These are phyloP conservation scores for Knoxia roxburghii DNA, from an alignment of 257 asterid genomes.

Conservation along the genomic window DNA sequence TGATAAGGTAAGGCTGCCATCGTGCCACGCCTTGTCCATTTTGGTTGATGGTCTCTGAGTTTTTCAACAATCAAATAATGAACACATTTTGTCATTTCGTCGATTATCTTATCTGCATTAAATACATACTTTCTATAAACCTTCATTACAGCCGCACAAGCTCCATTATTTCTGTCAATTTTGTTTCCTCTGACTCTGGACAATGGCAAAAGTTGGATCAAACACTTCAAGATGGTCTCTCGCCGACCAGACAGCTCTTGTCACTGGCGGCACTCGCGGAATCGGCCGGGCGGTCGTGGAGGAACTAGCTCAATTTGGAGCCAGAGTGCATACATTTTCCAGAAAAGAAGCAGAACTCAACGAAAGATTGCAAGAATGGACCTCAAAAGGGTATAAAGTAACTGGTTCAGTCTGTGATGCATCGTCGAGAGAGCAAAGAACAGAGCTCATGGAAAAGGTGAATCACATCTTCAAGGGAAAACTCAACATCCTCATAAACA, in stretches of 20 bases:
- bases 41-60: too few relatives aligned
- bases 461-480: background rate
- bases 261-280: background rate
- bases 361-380: background rate
- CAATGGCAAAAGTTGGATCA: background rate
- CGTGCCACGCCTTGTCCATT: too few relatives aligned
- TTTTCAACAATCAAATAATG: too few relatives aligned
- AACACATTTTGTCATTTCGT: too few relatives aligned
- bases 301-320: background rate
- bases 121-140: too few relatives aligned
- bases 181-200: too few relatives aligned
- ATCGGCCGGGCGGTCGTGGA: background rate
- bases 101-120: too few relatives aligned
- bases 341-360: background rate
- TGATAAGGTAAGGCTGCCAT: too few relatives aligned
- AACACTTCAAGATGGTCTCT: background rate
- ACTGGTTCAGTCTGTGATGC: conserved; percentile 1
- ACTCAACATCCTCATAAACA: conserved; percentile 6
- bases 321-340: conserved; percentile 1
- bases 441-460: background rate
- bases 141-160: too few relatives aligned
- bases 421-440: background rate
- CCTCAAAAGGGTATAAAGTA: background rate
- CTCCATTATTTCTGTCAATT: too few relatives aligned
- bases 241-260: background rate